Percentiles rank a stretch among this genome's conserved stretches.
Conservation (phyloP, 1,284 basidiomycete species). For the Exobasidium cylindrosporum region DNA sequence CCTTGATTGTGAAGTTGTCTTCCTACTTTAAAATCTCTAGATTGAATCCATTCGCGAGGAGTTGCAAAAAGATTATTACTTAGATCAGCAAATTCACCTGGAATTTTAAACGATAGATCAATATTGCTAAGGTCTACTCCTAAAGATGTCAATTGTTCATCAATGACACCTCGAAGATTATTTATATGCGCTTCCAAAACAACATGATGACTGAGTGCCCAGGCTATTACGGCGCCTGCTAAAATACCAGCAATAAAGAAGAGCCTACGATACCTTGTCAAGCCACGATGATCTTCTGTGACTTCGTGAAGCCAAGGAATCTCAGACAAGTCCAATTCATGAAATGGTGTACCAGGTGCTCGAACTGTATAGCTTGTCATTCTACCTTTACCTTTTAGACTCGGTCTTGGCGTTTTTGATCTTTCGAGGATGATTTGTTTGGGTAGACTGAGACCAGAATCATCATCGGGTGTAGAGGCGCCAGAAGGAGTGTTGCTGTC, state of each 20-base stretch:
- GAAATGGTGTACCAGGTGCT: slow-evolving; percentile 45
- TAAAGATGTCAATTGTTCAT: slow-evolving; percentile 40
- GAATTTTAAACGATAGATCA: slow-evolving; percentile 36
- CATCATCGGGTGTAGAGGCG: not conserved
- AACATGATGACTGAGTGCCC: slow-evolving; percentile 28
- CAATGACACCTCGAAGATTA: slow-evolving; percentile 30
- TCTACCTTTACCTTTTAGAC: slow-evolving; percentile 18
- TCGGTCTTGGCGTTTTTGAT: slow-evolving; percentile 24
- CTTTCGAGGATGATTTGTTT: slow-evolving; percentile 33
- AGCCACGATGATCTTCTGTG: slow-evolving; percentile 22
- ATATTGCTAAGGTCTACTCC: slow-evolving; percentile 36
- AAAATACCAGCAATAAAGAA: slow-evolving; percentile 40
- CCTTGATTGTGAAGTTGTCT: slow-evolving; percentile 30
- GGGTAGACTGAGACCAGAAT: slow-evolving; percentile 6
- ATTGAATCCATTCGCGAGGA: slow-evolving; percentile 47
- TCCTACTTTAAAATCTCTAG: slow-evolving; percentile 47
- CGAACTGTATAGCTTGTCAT: slow-evolving; percentile 14
- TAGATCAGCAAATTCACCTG: slow-evolving; percentile 45
- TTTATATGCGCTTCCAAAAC: slow-evolving; percentile 39
- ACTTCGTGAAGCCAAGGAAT: slow-evolving; percentile 32
- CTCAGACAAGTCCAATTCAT: slow-evolving; percentile 46
- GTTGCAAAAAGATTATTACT: slow-evolving; percentile 42
- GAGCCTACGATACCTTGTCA: slow-evolving; percentile 40
- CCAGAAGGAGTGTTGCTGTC: not conserved
- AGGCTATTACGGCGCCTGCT: slow-evolving; percentile 37